phyloP scores from a whole-genome alignment of 331 rosid species.

The Acacia pycnantha region DNA sequence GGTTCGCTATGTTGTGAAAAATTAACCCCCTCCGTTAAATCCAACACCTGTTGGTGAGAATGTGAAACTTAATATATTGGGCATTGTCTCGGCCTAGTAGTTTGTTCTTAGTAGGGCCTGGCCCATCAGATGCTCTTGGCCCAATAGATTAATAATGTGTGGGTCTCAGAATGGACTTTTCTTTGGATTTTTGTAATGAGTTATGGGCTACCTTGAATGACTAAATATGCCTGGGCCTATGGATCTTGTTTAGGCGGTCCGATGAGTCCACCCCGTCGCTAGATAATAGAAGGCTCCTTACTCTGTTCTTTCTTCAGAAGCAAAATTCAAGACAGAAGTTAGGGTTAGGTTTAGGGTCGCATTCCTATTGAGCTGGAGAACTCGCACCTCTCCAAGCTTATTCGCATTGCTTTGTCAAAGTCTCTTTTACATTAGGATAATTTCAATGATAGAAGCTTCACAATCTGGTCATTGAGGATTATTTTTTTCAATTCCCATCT shows the following conservation, averaged over 20 bases:
- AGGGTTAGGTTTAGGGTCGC: background rate
- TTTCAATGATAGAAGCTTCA: conserved; percentile 31
- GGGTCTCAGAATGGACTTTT: background rate
- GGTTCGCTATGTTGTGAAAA: rapidly evolving
- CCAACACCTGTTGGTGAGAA: too few species aligned
- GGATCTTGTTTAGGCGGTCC: background rate
- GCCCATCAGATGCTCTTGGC: background rate
- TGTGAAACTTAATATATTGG: background rate
- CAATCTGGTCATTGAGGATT: conserved; percentile 54
- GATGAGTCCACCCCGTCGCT: background rate
- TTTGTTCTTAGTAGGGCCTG: background rate
- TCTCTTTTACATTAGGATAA: background rate
- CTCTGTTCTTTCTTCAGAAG: background rate
- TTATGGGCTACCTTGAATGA: background rate
- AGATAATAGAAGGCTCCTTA: background rate
- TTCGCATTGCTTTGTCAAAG: too few species aligned
- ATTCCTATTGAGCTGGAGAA: background rate
- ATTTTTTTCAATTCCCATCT: conserved; percentile 30
- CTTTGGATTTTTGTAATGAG: background rate
- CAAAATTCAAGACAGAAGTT: background rate
- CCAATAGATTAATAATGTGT: background rate
- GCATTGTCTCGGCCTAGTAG: background rate
- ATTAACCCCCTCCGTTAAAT: too few species aligned
- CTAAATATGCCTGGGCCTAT: background rate
- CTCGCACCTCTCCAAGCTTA: too few species aligned